These are phyloP conservation scores for Isabelozyma heimii DNA, from an alignment of 805 yeast species.

Conservation along the genomic window DNA sequence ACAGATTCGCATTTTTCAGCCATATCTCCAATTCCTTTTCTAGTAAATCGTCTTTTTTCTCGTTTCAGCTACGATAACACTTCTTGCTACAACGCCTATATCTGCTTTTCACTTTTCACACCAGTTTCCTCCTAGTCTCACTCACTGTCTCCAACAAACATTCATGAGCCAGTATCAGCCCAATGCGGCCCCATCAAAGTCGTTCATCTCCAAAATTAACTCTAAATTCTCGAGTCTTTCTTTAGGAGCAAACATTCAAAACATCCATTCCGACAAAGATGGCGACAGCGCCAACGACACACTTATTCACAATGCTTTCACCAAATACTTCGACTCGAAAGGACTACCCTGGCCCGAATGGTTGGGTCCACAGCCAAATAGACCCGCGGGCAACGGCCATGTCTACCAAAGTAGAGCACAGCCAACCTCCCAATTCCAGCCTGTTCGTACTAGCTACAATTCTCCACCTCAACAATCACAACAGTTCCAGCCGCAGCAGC, in stretches of 20 bases:
- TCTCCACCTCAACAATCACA: conserved; percentile 6
- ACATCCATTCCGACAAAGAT: conserved; percentile 31
- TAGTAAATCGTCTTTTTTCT: too few species aligned
- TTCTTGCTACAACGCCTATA: too few species aligned
- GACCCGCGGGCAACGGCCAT: conserved; percentile 1
- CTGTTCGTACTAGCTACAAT: conserved; percentile 22
- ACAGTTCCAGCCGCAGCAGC: conserved; percentile 7
- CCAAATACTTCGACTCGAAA: conserved; percentile 31
- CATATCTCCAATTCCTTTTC: too few species aligned
- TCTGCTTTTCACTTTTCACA: too few species aligned
- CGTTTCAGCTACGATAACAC: too few species aligned
- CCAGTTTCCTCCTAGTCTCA: neutral
- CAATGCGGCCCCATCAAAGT: conserved; percentile 14
- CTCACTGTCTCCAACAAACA: neutral
- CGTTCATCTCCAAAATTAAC: conserved; percentile 33
- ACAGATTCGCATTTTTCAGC: too few species aligned
- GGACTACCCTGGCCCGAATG: conserved; percentile 41
- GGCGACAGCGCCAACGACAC: conserved; percentile 38
- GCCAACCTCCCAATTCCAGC: conserved; percentile 17
- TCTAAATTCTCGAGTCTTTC: conserved; percentile 36
- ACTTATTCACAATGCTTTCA: conserved; percentile 42
- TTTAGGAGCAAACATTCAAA: conserved; percentile 17
- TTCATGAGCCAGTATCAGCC: conserved; percentile 17
- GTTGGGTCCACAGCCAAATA: conserved; percentile 28
- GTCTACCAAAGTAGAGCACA: conserved; percentile 1